Evolutionary conservation across 1,139 yeast species (phyloP), one percentile per base, ranked within the genome.

Genomic region (Wickerhamiella infanticola): DNA sequence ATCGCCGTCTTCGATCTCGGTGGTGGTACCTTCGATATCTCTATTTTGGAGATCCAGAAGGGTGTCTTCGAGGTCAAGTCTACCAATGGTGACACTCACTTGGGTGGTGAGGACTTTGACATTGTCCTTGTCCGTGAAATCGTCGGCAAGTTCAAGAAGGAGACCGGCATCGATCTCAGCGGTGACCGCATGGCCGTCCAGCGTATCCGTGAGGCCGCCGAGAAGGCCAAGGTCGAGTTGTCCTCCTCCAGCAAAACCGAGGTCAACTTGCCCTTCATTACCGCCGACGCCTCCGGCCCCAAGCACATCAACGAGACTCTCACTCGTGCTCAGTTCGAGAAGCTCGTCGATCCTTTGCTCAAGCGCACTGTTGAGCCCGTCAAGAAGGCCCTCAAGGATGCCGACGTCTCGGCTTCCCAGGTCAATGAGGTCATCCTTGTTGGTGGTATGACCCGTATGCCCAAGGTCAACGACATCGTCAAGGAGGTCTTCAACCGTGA

Each of bases 381-480:
- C 68, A 86, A 88, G 78, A 86, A 88, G 74, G 99, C 98, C 52
- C 73, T 90, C 67, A 90, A 88, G 75, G 98, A 93, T 69, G 97
- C 98, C 58, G 79, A 79, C 58, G 73, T 90, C 65, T 60, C 80
- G 55, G 77, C 95, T 48, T 81, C 93, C 52, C 93, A 83, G 60
- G 73, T 90, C 61, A 80, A 94, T 59, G 98, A 90, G 71, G 97
- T 90, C 59, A 81, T 90, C 64, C 76, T 90, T 57, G 99, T 90
- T 58, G 99, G 99, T 77, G 99, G 99, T 80, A 90, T 88, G 98
- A 82, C 97, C 53, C 85, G 99, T 76, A 90, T 90, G 98, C 99
- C 99, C 70, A 93, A 90, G 81, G 97, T 90, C 64, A 74, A 85
- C 55, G 96, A 86, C 66, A 88, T 97, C 60, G 98, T 90, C 66